phyloP scores from a whole-genome alignment of 352 stramenopile species.

The Phytophthora cryptogea region DNA sequence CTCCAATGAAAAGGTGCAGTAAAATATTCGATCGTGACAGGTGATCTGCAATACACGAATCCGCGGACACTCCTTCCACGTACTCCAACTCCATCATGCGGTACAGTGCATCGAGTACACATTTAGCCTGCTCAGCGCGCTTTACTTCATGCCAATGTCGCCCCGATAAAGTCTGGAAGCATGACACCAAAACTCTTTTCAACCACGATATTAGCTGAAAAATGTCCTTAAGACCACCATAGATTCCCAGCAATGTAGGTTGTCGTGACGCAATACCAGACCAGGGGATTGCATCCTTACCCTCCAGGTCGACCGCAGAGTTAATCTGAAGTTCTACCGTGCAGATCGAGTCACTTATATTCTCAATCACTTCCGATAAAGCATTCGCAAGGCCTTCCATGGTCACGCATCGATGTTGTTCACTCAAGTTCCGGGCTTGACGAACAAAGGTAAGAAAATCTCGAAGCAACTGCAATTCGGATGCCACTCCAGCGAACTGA shows the following conservation, averaged over 20 bases:
- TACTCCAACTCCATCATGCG: conserved; percentile 42
- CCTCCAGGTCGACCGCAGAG: background rate
- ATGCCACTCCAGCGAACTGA: conserved; percentile 36
- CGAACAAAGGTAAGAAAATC: conserved; percentile 40
- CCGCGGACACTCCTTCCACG: conserved; percentile 35
- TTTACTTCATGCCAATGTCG: conserved; percentile 34
- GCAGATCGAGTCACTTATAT: conserved; percentile 30
- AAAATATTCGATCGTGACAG: conserved; percentile 55
- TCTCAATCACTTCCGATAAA: conserved; percentile 35
- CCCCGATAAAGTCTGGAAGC: conserved; percentile 33
- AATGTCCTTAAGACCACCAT: conserved; percentile 47
- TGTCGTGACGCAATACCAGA: conserved; percentile 29
- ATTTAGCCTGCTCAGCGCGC: conserved; percentile 44
- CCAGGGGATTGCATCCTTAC: conserved; percentile 27
- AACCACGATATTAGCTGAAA: conserved; percentile 56
- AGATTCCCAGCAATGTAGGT: conserved; percentile 49
- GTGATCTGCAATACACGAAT: background rate
- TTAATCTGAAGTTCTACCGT: conserved; percentile 28
- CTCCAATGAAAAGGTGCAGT: conserved; percentile 45
- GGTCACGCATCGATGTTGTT: conserved; percentile 34
- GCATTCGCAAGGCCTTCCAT: conserved; percentile 60
- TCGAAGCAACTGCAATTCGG: conserved; percentile 59
- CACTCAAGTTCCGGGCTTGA: conserved; percentile 10
- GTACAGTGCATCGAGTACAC: conserved; percentile 51
- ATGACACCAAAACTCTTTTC: conserved; percentile 32